Evolutionary conservation across 495 filamentous ascomycete genomes (phyloP).

Genomic region (Aspergillus kassunensis): DNA sequence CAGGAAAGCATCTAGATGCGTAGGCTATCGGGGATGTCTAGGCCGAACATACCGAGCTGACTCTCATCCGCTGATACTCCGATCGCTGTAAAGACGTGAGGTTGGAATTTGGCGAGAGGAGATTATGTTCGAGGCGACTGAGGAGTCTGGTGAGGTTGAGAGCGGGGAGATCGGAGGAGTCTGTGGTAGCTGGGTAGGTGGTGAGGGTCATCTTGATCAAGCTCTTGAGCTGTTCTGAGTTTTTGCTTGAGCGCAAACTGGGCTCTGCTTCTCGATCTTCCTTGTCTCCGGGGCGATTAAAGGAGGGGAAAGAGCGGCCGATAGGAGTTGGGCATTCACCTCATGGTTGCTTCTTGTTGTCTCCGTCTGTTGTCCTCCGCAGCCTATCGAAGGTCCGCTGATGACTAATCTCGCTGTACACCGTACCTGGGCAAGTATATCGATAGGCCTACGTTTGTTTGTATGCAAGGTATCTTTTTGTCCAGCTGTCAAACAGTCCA

Average conservation of each 20-base stretch:
- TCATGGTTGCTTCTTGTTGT: conserved; percentile 8
- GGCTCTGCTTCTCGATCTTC: not conserved
- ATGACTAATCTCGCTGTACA: conserved; percentile 13
- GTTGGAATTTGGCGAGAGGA: conserved; percentile 63
- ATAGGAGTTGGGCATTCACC: conserved; percentile 10
- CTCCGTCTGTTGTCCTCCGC: not conserved
- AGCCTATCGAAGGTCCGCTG: conserved; percentile 1
- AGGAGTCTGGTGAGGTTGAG: conserved; percentile 72
- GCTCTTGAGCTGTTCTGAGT: not conserved
- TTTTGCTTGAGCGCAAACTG: not conserved
- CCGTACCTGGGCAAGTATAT: conserved; percentile 1
- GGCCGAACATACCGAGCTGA: conserved; percentile 53
- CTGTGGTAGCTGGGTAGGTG: conserved; percentile 23
- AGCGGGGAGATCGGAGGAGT: conserved; percentile 36
- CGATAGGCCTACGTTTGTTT: not conserved
- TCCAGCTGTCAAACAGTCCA: not conserved
- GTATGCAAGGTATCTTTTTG: conserved; percentile 1
- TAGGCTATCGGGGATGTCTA: not conserved
- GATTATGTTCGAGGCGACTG: conserved; percentile 64
- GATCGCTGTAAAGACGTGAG: conserved; percentile 56
- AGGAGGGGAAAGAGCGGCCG: not conserved
- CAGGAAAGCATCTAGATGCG: no score
- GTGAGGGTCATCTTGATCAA: conserved; percentile 30
- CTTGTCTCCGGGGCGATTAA: not conserved
- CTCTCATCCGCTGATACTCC: conserved; percentile 67